These are phyloP conservation scores for Hydnomerulius pinastri DNA, from an alignment of 768 basidiomycete genomes.

Conservation along the genomic window DNA sequence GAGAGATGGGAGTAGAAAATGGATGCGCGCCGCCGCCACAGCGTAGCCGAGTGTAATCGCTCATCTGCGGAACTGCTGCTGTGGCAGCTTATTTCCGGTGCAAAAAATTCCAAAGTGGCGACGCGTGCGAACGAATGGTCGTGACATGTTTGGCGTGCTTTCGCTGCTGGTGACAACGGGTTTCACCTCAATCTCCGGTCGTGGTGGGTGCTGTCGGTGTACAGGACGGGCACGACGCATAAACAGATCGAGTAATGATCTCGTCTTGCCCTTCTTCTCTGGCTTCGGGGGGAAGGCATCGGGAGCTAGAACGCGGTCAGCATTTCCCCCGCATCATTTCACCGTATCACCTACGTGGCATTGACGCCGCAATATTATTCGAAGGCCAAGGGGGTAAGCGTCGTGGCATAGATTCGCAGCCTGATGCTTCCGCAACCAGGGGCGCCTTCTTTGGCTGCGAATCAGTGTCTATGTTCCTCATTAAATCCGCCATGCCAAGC, in stretches of 20 bases:
- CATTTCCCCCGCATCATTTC: neutral
- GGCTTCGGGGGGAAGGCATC: slow-evolving; percentile 34
- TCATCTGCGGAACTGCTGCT: slow-evolving; percentile 16
- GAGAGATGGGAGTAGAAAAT: slow-evolving; percentile 2
- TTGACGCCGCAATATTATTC: slow-evolving; percentile 27
- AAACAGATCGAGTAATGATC: slow-evolving; percentile 2
- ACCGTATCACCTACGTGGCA: slow-evolving; percentile 39
- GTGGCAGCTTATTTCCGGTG: slow-evolving; percentile 29
- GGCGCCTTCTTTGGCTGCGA: slow-evolving; percentile 16
- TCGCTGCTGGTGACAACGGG: slow-evolving; percentile 2
- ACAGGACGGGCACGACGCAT: slow-evolving; percentile 24
- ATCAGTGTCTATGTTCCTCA: slow-evolving; percentile 16
- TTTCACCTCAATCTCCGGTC: slow-evolving; percentile 9
- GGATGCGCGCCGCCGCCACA: neutral
- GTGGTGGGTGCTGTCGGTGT: slow-evolving; percentile 25
- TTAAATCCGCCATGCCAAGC: slow-evolving; percentile 37
- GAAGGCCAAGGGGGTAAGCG: slow-evolving; percentile 27
- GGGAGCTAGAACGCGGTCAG: slow-evolving; percentile 36
- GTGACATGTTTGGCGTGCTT: slow-evolving; percentile 8
- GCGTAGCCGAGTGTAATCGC: neutral
- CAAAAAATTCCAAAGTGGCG: slow-evolving; percentile 41
- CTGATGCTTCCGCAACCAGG: slow-evolving; percentile 18
- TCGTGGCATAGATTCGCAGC: slow-evolving; percentile 10
- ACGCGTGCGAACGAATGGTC: slow-evolving; percentile 16
- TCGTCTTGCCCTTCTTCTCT: slow-evolving; percentile 18